Percentiles rank a stretch among this genome's conserved stretches.
Evolutionary conservation across 1,284 basidiomycete genomes (phyloP).

Genomic region (Malassezia nana): DNA sequence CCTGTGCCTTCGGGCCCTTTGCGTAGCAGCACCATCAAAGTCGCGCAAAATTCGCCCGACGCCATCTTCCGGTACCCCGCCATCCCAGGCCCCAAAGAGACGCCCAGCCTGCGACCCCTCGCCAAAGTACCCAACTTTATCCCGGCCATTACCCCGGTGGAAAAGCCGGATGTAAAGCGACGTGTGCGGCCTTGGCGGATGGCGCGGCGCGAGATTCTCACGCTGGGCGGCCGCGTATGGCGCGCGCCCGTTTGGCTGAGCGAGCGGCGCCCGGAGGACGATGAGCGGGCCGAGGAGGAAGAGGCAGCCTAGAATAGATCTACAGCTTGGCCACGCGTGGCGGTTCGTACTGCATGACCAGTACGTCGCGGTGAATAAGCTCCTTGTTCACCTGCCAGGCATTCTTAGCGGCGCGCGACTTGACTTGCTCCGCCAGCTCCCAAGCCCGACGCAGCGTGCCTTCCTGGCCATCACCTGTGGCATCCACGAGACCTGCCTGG

Average conservation of each 20-base stretch:
- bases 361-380: constrained; percentile 26
- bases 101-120: constrained; percentile 27
- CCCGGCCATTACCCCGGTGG: constrained; percentile 21
- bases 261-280: constrained; percentile 1
- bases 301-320: background rate
- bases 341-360: constrained; percentile 18
- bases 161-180: constrained; percentile 7
- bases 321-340: constrained; percentile 5
- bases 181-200: constrained; percentile 28
- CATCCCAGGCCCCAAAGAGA: constrained; percentile 22
- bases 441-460: constrained; percentile 55
- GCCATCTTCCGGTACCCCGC: constrained; percentile 32
- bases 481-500: constrained; percentile 61
- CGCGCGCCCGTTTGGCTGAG: constrained; percentile 32
- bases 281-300: background rate
- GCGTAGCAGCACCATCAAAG: constrained; percentile 2
- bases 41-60: constrained; percentile 9
- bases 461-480: constrained; percentile 55
- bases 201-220: constrained; percentile 29
- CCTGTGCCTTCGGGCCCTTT: background rate
- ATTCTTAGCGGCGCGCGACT: constrained; percentile 49
- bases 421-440: constrained; percentile 49
- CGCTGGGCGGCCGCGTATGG: constrained; percentile 34
- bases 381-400: constrained; percentile 54
- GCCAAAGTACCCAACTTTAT: constrained; percentile 26